These are phyloP conservation scores for Fusarium luffae DNA, from an alignment of 2,329 filamentous ascomycete species.

Conservation along the genomic window DNA sequence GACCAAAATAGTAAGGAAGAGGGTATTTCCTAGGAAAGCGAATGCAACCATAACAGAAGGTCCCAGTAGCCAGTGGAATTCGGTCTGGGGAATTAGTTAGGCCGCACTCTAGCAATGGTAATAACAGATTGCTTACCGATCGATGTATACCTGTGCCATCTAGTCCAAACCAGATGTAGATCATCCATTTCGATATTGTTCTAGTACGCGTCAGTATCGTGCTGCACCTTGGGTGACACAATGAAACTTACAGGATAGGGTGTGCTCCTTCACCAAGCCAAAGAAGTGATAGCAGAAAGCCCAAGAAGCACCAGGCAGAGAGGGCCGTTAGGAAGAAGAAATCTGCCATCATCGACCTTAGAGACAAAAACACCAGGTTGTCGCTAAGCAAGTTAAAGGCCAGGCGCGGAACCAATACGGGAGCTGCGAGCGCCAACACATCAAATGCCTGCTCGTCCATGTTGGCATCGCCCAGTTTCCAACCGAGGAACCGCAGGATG, in stretches of 20 bases:
- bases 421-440: conserved; percentile 81
- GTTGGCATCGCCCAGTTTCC: conserved; percentile 57
- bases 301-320: conserved; percentile 84
- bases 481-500: conserved; percentile 74
- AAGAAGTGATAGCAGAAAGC: conserved; percentile 81
- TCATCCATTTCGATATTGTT: conserved; percentile 89
- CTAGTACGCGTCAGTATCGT: conserved; percentile 46
- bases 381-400: conserved; percentile 87
- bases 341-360: conserved; percentile 87
- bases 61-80: conserved; percentile 83
- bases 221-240: background rate
- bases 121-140: conserved; percentile 55
- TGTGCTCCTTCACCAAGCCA: conserved; percentile 78
- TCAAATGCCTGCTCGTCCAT: conserved; percentile 76
- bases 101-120: background rate
- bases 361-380: conserved; percentile 83
- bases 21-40: conserved; percentile 85
- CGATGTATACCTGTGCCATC: conserved; percentile 74
- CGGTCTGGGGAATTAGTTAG: conserved; percentile 55
- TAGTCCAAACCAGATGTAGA: conserved; percentile 92
- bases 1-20: conserved; percentile 89
- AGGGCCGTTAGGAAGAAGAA: conserved; percentile 82
- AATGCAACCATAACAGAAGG: conserved; percentile 85
- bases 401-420: conserved; percentile 79
- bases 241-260: conserved; percentile 61